Base-by-base conservation (phyloP, 225 moss, liverwort and hornwort genomes). In the Neckera pumila region DNA sequence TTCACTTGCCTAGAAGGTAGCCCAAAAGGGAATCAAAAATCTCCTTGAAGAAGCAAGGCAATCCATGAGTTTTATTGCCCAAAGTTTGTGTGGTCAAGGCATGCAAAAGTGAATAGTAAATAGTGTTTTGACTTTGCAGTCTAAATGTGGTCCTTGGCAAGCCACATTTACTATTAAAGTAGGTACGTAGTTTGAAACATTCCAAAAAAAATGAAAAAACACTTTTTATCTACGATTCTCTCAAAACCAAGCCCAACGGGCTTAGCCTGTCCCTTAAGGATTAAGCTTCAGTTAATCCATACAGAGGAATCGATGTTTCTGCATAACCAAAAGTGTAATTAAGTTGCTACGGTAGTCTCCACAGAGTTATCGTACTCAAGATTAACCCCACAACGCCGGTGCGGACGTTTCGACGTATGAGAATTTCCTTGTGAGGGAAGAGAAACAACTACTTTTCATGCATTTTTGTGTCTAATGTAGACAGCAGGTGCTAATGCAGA, bases 41-140 rank as follows among this genome's bases (percentile, higher is more conserved):
- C 5, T 33, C 12, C 12, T 75, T 20, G 45, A 45, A 45, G 11
- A 49, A 49, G 12, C 1, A 75, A 49, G 7, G 49, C 12, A n/a
- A n/a, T n/a, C n/a, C n/a, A 19, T 49, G 20, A 17, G 1, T 43
- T 7, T 20, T 4, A 33, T 33, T 33, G 10, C 0, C 33, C 13
- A 20, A 51, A 33, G 5, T 33, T 75, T 51, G 33, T 33, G 1
- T 1, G 0, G 3, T 12, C 1, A 31, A 4, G 4, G 4, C 12
- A 13, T 12, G 3, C 2, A 3, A 10, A 51, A 75, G 21, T 51
- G 17, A 73, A 45, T 16, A 71, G 14, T 26, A 4, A 40, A 38
- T 26, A 71, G 16, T 42, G 2, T 33, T 49, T 49, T 75, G 12
- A 49, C 12, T 73, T 30, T 17, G 18, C 2, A 18, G 0, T 12